Percentiles rank a stretch among this genome's conserved stretches.
Evolutionary conservation across 305 asterid species (phyloP).

Genomic region (Ilex paraguariensis): DNA sequence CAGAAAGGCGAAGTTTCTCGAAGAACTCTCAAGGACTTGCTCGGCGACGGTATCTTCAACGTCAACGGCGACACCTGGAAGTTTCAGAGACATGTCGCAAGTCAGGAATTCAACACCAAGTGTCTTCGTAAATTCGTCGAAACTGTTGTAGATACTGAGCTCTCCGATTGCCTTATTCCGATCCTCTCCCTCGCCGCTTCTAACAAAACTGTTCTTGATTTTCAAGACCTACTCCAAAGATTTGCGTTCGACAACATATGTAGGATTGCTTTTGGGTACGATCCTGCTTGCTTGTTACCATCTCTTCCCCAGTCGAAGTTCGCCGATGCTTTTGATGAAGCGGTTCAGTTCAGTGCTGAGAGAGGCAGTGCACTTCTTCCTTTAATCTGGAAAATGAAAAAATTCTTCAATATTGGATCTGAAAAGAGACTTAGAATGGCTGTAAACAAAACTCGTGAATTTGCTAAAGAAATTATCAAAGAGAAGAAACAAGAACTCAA

Average conservation of each 20-base stretch:
- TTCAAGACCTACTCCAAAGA: too few relatives aligned
- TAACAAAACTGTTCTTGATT: not conserved
- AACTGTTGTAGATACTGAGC: conserved; percentile 40
- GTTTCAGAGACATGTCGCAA: not conserved
- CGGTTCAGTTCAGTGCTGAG: conserved; percentile 4
- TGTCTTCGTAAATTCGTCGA: conserved; percentile 50
- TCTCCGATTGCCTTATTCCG: conserved; percentile 36
- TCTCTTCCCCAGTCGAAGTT: conserved; percentile 35
- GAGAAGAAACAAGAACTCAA: not conserved
- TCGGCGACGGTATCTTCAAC: conserved; percentile 59
- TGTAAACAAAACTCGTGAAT: too few relatives aligned
- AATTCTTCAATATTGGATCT: too few relatives aligned
- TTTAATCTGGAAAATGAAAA: not conserved
- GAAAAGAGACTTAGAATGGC: too few relatives aligned
- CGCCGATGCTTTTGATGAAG: conserved; percentile 37
- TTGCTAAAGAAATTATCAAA: too few relatives aligned
- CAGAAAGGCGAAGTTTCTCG: conserved; percentile 31
- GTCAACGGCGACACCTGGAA: conserved; percentile 50
- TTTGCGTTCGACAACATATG: too few relatives aligned
- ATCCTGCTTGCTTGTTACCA: conserved; percentile 17
- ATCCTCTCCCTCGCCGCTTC: conserved; percentile 9
- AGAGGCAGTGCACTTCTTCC: not conserved
- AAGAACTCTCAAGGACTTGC: conserved; percentile 29
- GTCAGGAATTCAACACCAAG: conserved; percentile 44
- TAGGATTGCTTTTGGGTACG: too few relatives aligned